phyloP scores from a whole-genome alignment of 2,329 filamentous ascomycete species.

The Albifimbria verrucaria region DNA sequence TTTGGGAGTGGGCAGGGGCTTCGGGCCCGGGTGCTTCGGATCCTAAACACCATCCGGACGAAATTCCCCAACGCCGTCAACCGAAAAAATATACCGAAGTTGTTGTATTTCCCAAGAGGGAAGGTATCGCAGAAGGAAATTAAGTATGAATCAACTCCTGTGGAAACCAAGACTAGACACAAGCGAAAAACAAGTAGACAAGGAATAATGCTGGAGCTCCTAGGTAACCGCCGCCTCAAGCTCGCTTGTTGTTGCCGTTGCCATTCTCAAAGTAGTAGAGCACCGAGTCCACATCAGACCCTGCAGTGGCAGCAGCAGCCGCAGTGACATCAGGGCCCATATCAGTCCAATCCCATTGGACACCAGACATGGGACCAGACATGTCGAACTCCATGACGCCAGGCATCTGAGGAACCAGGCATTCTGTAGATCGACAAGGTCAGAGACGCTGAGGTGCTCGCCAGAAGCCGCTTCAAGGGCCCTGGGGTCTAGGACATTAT shows the following conservation, averaged over 20 bases:
- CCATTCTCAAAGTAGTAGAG: background rate
- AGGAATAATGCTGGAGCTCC: background rate
- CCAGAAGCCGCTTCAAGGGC: conserved; percentile 11
- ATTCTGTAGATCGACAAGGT: conserved; percentile 19
- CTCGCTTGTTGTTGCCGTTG: background rate
- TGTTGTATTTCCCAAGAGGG: no score
- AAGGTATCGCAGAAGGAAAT: no score
- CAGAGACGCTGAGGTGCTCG: conserved; percentile 19
- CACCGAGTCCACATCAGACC: background rate
- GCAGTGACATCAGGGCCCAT: conserved; percentile 12
- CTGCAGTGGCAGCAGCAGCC: conserved; percentile 10
- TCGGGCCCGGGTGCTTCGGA: background rate
- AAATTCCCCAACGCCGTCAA: background rate
- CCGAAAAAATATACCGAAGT: background rate
- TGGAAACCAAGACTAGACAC: background rate
- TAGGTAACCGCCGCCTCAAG: background rate
- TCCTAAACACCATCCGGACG: background rate
- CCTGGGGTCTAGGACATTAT: conserved; percentile 14
- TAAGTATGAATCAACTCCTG: background rate
- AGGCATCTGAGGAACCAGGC: conserved; percentile 26
- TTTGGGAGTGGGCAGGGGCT: no score
- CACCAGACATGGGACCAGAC: conserved; percentile 14
- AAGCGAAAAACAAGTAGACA: background rate
- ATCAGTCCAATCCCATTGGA: conserved; percentile 26
- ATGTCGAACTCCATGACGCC: conserved; percentile 26